phyloP scores from a whole-genome alignment of 495 filamentous ascomycete species.

The Amniculicola lignicola region DNA sequence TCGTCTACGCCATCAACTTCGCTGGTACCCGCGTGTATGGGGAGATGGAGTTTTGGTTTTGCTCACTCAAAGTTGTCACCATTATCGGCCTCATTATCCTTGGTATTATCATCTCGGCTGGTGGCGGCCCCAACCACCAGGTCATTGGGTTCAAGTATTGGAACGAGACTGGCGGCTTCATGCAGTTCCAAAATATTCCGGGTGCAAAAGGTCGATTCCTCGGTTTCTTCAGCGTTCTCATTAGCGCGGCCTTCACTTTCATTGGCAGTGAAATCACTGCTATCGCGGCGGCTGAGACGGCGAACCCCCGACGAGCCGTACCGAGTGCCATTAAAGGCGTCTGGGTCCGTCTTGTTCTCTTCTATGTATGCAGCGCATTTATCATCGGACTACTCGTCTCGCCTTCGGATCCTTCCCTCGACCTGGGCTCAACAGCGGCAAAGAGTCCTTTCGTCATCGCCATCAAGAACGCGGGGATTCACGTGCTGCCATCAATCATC shows the following conservation, averaged over 20 bases:
- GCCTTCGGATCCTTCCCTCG: neutral
- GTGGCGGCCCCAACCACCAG: constrained; percentile 64
- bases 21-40: constrained; percentile 65
- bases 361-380: neutral
- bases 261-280: constrained; percentile 42
- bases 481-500: constrained; percentile 43
- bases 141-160: constrained; percentile 49
- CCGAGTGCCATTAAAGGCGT: constrained; percentile 1
- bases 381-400: constrained; percentile 35
- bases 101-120: constrained; percentile 65
- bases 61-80: constrained; percentile 35
- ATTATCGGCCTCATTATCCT: constrained; percentile 46
- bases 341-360: neutral
- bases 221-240: constrained; percentile 60
- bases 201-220: constrained; percentile 49
- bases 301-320: constrained; percentile 3
- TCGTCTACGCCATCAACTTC: constrained; percentile 52
- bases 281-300: constrained; percentile 10
- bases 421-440: constrained; percentile 37
- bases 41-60: constrained; percentile 78
- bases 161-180: constrained; percentile 53
- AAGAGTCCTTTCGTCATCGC: constrained; percentile 58
- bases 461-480: constrained; percentile 44
- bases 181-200: constrained; percentile 44
- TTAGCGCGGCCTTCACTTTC: constrained; percentile 58